Evolutionary conservation across 768 basidiomycete species (phyloP).

Genomic region (Auriscalpium microsporum): DNA sequence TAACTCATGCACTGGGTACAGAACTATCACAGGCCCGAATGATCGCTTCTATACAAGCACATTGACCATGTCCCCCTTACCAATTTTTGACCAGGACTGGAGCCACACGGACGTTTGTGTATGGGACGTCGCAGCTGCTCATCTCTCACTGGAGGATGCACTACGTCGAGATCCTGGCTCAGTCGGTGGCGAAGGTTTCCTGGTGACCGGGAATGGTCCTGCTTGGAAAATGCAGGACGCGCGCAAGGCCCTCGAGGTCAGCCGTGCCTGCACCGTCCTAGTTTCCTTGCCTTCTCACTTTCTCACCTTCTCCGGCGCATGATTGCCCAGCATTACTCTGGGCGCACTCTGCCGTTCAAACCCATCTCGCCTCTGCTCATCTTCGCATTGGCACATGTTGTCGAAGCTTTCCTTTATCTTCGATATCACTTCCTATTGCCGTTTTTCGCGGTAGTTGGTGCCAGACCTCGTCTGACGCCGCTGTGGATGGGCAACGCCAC

Average conservation of each 20-base stretch:
- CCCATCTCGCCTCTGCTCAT: conserved; percentile 23
- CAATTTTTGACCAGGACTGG: conserved; percentile 25
- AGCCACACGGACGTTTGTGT: conserved; percentile 25
- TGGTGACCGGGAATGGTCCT: conserved; percentile 26
- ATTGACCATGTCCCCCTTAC: conserved; percentile 24
- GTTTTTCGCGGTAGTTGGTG: conserved; percentile 13
- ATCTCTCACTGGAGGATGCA: conserved; percentile 26
- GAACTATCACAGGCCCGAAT: conserved; percentile 28
- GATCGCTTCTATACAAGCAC: conserved; percentile 25
- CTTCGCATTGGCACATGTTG: conserved; percentile 23
- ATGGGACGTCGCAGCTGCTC: conserved; percentile 30
- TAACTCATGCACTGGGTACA: conserved; percentile 1
- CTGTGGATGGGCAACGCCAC: conserved; percentile 24
- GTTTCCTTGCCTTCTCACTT: neutral
- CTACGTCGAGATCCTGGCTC: conserved; percentile 18
- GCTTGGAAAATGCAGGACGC: conserved; percentile 24
- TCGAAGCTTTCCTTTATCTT: conserved; percentile 24
- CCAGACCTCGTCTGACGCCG: conserved; percentile 19
- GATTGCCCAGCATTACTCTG: conserved; percentile 22
- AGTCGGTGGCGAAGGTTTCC: conserved; percentile 25
- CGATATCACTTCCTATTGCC: conserved; percentile 24
- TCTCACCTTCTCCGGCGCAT: neutral
- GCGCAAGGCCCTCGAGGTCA: conserved; percentile 25
- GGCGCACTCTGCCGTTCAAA: conserved; percentile 20
- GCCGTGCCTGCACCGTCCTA: neutral